Percentiles rank a stretch among this genome's conserved stretches.
phyloP scores from a whole-genome alignment of 192 early-diverging fungal species.

The Coemansia guatemalensis region DNA sequence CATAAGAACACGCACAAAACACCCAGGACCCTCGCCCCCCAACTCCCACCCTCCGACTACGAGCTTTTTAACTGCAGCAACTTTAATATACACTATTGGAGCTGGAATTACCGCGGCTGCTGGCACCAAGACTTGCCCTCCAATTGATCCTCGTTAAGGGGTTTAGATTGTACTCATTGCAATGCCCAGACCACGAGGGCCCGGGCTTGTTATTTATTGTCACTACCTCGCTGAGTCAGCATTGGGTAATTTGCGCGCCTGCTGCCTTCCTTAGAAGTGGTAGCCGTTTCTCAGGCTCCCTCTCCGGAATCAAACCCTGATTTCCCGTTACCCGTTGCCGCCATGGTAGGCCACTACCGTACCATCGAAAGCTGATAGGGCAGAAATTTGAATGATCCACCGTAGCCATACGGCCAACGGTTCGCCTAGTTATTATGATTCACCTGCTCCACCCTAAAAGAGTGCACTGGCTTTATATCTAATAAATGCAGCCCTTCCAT shows the following conservation, averaged over 20 bases:
- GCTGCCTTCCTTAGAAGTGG: constrained; percentile 64
- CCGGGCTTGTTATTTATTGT: constrained; percentile 54
- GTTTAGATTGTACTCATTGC: constrained; percentile 54
- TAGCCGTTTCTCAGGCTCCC: constrained; percentile 65
- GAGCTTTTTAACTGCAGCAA: constrained; percentile 63
- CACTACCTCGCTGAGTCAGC: constrained; percentile 57
- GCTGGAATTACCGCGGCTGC: constrained; percentile 57
- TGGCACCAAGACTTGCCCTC: constrained; percentile 58
- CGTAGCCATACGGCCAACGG: constrained; percentile 67
- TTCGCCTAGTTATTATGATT: constrained; percentile 78
- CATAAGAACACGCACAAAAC: too few relatives aligned
- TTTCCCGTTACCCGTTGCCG: constrained; percentile 78
- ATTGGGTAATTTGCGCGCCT: constrained; percentile 61
- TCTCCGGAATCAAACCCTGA: constrained; percentile 58
- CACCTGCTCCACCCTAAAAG: constrained; percentile 50
- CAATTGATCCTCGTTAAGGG: constrained; percentile 55
- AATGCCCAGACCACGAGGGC: constrained; percentile 42
- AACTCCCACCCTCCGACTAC: constrained; percentile 54
- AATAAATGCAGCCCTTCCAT: constrained; percentile 74
- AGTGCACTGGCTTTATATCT: constrained; percentile 63
- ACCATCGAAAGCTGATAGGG: constrained; percentile 82
- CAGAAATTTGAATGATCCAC: constrained; percentile 85
- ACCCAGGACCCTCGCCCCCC: constrained; percentile 20
- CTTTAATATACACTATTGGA: constrained; percentile 61
- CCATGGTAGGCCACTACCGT: constrained; percentile 78